Evolutionary conservation across 169 alveolate species (phyloP), one percentile per base, ranked within the genome.

Genomic region (Babesia caballi): DNA sequence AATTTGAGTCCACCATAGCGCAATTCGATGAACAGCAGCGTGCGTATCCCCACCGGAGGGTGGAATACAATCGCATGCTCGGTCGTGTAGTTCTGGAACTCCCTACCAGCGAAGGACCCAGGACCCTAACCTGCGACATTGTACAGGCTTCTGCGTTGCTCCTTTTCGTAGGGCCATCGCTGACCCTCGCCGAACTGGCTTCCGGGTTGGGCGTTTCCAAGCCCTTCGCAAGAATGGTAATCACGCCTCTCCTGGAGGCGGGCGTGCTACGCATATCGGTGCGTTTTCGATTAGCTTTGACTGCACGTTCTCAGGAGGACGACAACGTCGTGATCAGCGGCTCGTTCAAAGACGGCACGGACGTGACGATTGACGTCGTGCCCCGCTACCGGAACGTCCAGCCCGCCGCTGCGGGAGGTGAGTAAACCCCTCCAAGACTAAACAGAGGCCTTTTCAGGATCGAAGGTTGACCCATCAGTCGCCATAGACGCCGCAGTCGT

Each of bases 61-160:
- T 63, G 3, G 46, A 11, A 3, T 15, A 27, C 23, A 63, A 63
- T 25, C 73, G 73, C 49, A 63, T 63, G 73, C 61, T 63, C 11
- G 60, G 73, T 4, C 44, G 73, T n/a, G 73, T 47, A 12, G 60
- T 46, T 4, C 21, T 63, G 47, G 73, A 63, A n/a, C 54, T 63
- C 21, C 36, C 25, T 35, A 7, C 30, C 42, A 40, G 14, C 25
- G 19, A 17, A 40, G 57, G 41, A 15, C 25, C 42, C 35, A 74
- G 27, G 53, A 63, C 12, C 3, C 27, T 74, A 42, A 35, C 30
- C n/a, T 78, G 86, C 40, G 77, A 78, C 44, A 19, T 78, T 7
- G 53, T 56, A 2, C 86, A 78, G 61, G 86, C 86, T 0, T 57
- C 83, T 8, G 65, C 72, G 0, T 32, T 78, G 44, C 1, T 78